Conservation (phyloP, 2,329 filamentous ascomycete genomes). For the Fusarium subglutinans region DNA sequence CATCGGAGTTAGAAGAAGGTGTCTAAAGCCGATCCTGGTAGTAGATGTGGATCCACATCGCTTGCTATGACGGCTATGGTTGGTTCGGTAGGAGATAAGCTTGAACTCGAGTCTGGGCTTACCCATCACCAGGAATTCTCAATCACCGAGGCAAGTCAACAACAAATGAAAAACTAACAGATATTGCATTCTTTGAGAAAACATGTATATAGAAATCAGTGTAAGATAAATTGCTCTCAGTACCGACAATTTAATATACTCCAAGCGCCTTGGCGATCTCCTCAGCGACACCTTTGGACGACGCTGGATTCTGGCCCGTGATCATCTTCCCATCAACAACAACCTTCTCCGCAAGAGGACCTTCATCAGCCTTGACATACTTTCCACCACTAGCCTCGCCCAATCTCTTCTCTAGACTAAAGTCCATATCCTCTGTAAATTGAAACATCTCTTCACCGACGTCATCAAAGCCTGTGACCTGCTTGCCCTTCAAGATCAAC, state of each 20-base stretch:
- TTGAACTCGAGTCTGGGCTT: neutral
- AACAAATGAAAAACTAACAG: rapidly evolving
- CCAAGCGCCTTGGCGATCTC: neutral
- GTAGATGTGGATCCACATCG: neutral
- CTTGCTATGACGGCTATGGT: rapidly evolving
- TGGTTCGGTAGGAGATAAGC: neutral
- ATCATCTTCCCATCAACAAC: conserved; percentile 2
- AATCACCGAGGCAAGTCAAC: rapidly evolving
- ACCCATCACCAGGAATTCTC: too few relatives aligned
- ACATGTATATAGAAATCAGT: rapidly evolving
- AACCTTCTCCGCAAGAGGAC: neutral
- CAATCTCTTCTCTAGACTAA: neutral
- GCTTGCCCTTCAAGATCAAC: neutral
- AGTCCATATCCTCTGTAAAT: neutral
- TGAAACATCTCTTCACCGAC: neutral
- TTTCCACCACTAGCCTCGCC: neutral
- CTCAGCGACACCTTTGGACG: neutral
- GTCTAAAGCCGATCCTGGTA: neutral
- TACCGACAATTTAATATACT: rapidly evolving
- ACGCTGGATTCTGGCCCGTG: neutral
- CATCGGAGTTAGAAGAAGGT: neutral
- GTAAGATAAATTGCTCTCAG: rapidly evolving
- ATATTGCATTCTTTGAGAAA: rapidly evolving
- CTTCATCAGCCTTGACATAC: neutral
- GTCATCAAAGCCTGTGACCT: neutral